Evolutionary conservation across 2,329 filamentous ascomycete species (phyloP), one percentile per base, ranked within the genome.

Genomic region (Colletotrichum cereale): DNA sequence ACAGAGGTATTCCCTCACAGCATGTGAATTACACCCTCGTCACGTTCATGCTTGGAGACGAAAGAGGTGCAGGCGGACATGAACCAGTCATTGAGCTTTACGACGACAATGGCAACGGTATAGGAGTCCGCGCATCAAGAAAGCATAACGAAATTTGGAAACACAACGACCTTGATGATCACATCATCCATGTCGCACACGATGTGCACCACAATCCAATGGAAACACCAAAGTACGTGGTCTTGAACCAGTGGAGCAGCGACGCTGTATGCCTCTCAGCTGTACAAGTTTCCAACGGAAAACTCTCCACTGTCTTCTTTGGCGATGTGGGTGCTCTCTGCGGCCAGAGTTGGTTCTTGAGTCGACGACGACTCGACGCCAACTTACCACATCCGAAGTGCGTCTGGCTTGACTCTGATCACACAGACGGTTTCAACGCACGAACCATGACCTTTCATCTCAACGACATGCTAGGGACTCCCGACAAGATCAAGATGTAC

Each of bases 321-420:
- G 77, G 77, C 38, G 76, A 78, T 38, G 56, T 74, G 8, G 75
- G 73, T 10, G 64, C 67, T 14, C 67, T 26, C 18, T 78, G 76
- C 67, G 75, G 75, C 12, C 62, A 70, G 26, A 71, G 66, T 29
- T 78, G 76, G 76, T 76, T 71, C 61, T 56, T 67, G 47, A 77
- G 76, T 65, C 31, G 75, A 5, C 72, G 68, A 42, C 40, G 58
- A 26, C 71, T 77, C 14, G 75, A 34, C 11, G 29, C 21, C 1
- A 47, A 72, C 12, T 60, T 67, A 21, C 50, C 67, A 44, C 70
- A 47, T 48, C 76, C 76, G 11, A 74, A 73, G 26, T 78, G 77
- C 24, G 55, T 70, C 3, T 70, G 63, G 24, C 64, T 79, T 16
- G 77, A 78, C 38, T 67, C 76, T 2, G 34, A 44, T n/a, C 63